Evolutionary conservation across 495 filamentous ascomycete species (phyloP), one percentile per base, ranked within the genome.

Genomic region (Aspergillus carlsbadensis): DNA sequence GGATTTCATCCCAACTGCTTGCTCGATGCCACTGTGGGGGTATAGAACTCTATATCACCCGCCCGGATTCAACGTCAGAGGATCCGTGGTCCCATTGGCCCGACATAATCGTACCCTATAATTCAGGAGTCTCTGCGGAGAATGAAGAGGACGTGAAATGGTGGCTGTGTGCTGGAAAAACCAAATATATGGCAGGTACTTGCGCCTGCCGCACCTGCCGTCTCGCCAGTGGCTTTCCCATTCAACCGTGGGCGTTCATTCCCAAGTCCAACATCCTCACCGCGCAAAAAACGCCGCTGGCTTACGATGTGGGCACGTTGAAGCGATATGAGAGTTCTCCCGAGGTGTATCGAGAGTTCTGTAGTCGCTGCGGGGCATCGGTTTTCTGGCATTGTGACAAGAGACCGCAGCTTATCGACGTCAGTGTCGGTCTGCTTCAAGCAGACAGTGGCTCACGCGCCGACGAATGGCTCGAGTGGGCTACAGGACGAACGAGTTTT

Each of bases 231-330:
- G 88, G 87, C 3, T 86, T 84, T 63, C 86, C 89, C 43, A 80
- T 87, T 47, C 84, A 87, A 57, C 66, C 77, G 8, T 91, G 88
- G 86, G 78, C 83, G 0, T 90, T 89, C 56, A 68, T 89, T 14
- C 86, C 86, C 5, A 78, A 78, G 46, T 65, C 68, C 8, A 86
- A 88, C 58, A 83, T 90, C 56, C 69, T 72, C 48, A 72, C 84
- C 26, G 50, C 57, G 10, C 53, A 71, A 50, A 22, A 65, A 54
- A 61, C 63, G 5, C 65, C 68, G 0, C 65, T 83, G 4, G 66
- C 75, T 21, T 85, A 82, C 54, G 40, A 47, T 17, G 52, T 66
- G 6, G 78, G 82, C 4, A 78, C 73, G 1, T 69, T 88, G 63
- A 75, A 70, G 53, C 68, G 54, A 18, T 86, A 86, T 65, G 63